Percentiles rank a stretch among this genome's conserved stretches.
Evolutionary conservation across 2,329 filamentous ascomycete species (phyloP).

Genomic region (Aspergillus proliferans): DNA sequence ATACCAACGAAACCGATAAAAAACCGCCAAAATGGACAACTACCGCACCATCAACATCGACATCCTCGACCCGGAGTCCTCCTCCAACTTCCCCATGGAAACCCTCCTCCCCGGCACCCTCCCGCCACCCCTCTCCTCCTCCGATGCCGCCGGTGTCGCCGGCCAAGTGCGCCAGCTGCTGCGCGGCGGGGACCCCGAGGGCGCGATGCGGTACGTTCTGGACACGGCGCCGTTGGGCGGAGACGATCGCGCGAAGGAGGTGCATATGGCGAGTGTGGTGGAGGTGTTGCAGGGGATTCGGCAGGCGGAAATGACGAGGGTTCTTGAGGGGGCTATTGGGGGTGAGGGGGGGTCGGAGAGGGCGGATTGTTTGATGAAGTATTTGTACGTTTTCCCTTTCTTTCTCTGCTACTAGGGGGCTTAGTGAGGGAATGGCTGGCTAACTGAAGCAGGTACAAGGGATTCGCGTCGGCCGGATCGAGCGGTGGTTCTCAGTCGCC

Average conservation of each 20-base stretch:
- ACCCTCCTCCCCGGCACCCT: slow-evolving; percentile 70
- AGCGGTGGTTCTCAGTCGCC: slow-evolving; percentile 38
- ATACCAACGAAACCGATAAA: background rate
- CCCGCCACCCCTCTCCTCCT: slow-evolving; percentile 63
- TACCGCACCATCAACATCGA: slow-evolving; percentile 93
- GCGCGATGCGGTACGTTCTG: slow-evolving; percentile 74
- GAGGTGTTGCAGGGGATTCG: slow-evolving; percentile 96
- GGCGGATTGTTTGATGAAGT: slow-evolving; percentile 94
- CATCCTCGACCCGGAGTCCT: slow-evolving; percentile 80
- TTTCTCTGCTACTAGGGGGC: background rate
- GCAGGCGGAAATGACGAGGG: slow-evolving; percentile 87
- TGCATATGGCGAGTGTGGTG: slow-evolving; percentile 78
- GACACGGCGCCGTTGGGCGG: slow-evolving; percentile 70
- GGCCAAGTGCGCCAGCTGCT: slow-evolving; percentile 82
- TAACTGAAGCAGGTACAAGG: slow-evolving; percentile 65
- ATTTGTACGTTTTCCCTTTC: slow-evolving; percentile 59
- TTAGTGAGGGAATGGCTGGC: background rate
- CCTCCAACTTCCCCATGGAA: slow-evolving; percentile 82
- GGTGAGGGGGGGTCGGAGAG: slow-evolving; percentile 75
- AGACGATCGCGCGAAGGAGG: slow-evolving; percentile 59
- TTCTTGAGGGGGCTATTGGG: slow-evolving; percentile 73
- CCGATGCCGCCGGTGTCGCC: slow-evolving; percentile 70
- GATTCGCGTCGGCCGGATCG: slow-evolving; percentile 57
- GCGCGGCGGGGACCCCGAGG: slow-evolving; percentile 78
- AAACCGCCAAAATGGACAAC: slow-evolving; percentile 44